Conservation (phyloP, 2,329 filamentous ascomycete genomes). For the Cordyceps farinosa region DNA sequence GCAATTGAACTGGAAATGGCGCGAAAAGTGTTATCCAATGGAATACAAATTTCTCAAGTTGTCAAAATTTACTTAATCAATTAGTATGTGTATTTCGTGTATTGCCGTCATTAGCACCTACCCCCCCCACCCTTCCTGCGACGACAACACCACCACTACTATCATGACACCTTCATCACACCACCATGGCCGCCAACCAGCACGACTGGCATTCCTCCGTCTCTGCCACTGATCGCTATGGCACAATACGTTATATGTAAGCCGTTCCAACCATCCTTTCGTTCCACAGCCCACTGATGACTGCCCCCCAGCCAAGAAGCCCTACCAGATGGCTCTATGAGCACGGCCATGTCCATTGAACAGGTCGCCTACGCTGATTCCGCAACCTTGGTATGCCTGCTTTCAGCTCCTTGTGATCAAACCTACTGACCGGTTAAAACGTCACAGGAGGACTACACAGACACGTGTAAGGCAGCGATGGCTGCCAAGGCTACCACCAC, state of each 20-base stretch:
- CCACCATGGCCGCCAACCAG: slow-evolving; percentile 9
- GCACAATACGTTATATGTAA: slow-evolving; percentile 26
- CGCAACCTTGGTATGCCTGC: slow-evolving; percentile 50
- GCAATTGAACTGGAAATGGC: too few relatives aligned
- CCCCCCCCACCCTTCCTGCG: not conserved
- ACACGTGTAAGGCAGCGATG: slow-evolving; percentile 33
- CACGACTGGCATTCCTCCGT: slow-evolving; percentile 14
- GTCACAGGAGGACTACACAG: slow-evolving; percentile 56
- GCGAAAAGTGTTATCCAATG: too few relatives aligned
- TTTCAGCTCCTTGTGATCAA: not conserved
- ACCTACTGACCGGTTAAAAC: slow-evolving; percentile 11
- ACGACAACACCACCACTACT: not conserved
- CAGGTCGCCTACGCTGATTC: slow-evolving; percentile 58
- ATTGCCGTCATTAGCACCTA: not conserved
- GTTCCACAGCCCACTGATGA: not conserved
- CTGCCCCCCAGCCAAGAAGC: slow-evolving; percentile 28
- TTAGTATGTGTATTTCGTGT: not conserved
- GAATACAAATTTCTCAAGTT: too few relatives aligned
- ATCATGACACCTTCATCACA: not conserved
- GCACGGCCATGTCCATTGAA: slow-evolving; percentile 62
- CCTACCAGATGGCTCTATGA: slow-evolving; percentile 29
- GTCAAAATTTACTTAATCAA: too few relatives aligned
- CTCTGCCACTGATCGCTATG: slow-evolving; percentile 15
- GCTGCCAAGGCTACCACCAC: slow-evolving; percentile 20
- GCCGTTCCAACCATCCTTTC: not conserved